A percentile compares a stretch with the other conserved stretches of the same genome.
Conservation (phyloP, 371 early-diverging fungal genomes). For the Circinella minor region DNA sequence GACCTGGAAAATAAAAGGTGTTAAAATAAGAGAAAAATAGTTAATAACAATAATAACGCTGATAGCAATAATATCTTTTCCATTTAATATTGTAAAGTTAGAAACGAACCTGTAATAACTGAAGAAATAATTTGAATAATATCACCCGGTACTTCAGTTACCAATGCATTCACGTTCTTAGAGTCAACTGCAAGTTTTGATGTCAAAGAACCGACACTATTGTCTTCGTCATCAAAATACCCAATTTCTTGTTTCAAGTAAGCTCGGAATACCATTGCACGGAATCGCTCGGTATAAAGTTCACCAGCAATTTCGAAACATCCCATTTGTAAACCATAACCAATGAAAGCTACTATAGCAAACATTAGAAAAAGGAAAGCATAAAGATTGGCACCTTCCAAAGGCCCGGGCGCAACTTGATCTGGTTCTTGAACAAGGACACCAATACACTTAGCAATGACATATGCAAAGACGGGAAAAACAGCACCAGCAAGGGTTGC, state of each 20-base stretch:
- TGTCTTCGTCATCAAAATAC: slow-evolving; percentile 81
- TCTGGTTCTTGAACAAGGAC: slow-evolving; percentile 68
- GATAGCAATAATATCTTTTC: background rate
- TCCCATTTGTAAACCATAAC: slow-evolving; percentile 32
- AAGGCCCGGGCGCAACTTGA: slow-evolving; percentile 24
- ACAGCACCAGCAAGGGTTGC: slow-evolving; percentile 58
- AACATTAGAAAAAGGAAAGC: slow-evolving; percentile 71
- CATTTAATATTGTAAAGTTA: background rate
- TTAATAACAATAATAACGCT: background rate
- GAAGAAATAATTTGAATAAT: slow-evolving; percentile 51
- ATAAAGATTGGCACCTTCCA: slow-evolving; percentile 65
- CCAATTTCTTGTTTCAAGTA: slow-evolving; percentile 77
- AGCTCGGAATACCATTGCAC: slow-evolving; percentile 53
- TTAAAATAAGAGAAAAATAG: too few species aligned
- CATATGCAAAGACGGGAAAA: slow-evolving; percentile 38
- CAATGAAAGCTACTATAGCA: slow-evolving; percentile 51
- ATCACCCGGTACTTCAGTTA: slow-evolving; percentile 64
- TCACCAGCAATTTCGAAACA: slow-evolving; percentile 51
- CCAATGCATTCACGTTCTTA: slow-evolving; percentile 56
- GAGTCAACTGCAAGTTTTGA: slow-evolving; percentile 82
- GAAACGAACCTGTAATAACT: slow-evolving; percentile 25
- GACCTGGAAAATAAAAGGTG: slow-evolving; percentile 17
- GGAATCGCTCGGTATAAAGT: slow-evolving; percentile 59
- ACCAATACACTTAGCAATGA: slow-evolving; percentile 32
- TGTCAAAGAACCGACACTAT: slow-evolving; percentile 81